Evolutionary conservation across 2,329 filamentous ascomycete genomes (phyloP), one percentile per base, ranked within the genome.

Genomic region (Hypoxylon sp.): DNA sequence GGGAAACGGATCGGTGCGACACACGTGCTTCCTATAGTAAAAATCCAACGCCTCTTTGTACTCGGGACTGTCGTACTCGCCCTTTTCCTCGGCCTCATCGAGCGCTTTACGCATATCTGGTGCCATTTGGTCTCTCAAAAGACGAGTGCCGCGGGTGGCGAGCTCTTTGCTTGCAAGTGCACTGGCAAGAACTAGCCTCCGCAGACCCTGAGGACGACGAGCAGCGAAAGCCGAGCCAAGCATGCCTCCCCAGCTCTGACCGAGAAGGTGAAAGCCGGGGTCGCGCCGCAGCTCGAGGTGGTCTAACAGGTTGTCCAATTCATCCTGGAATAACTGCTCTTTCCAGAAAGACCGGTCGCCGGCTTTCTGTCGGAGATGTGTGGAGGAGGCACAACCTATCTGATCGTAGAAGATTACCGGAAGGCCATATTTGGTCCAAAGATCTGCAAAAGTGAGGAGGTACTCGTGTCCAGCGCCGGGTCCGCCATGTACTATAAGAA

Each of bases 391-490:
- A 24, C 66, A 69, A 13, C 73, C 72, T 3, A 74, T 69, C 37
- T 74, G 71, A 46, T 74, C 73, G 37, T 72, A 72, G 33, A 72
- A 69, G 19, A 72, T n/a, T 13, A 72, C 57, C 3, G 71, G 71
- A 3, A 65, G n/a, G 46, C 31, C 57, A 35, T 70, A 67, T 6
- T 51, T 14, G 0, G 14, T 29, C 33, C 52, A 65, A 1, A 74
- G 66, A 5, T 64, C 59, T 2, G 55, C 24, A 9, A 65, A 57
- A 1, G 62, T 10, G 3, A 73, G 51, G 5, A 74, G 22, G 24
- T 74, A 74, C 8, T 71, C 72, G 24, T 74, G 72, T 0, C 70
- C 66, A 6, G 54, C 70, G 9, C 72, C 70, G 2, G 72, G 70
- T 5, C 70, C 70, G 19, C 72, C 70, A 10, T 74, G 72, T 3